Percentiles rank a stretch among this genome's conserved stretches.
phyloP scores from a whole-genome alignment of 164 flowering plant species.

The Magnolia changhungtana region DNA sequence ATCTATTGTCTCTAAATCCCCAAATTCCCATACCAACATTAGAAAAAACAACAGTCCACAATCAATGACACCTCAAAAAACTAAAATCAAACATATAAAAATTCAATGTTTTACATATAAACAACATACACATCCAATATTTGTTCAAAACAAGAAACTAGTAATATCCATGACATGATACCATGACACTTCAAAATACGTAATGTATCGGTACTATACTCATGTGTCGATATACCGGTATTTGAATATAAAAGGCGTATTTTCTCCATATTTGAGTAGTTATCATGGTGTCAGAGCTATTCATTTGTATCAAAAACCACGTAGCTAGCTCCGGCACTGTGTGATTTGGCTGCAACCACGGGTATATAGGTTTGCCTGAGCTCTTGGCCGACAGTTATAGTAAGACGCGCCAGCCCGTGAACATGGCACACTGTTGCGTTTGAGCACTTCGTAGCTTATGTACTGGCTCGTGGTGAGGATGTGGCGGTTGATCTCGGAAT shows the following conservation, averaged over 20 bases:
- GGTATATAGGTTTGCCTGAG: slow-evolving; percentile 72
- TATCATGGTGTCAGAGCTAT: too few species aligned
- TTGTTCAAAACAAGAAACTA: too few species aligned
- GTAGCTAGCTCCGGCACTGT: background rate
- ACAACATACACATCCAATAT: background rate
- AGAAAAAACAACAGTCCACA: background rate
- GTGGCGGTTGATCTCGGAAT: slow-evolving; percentile 72
- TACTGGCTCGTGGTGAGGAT: slow-evolving; percentile 58
- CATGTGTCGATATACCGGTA: too few species aligned
- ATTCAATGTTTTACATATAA: background rate
- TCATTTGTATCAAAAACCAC: background rate
- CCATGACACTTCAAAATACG: too few species aligned
- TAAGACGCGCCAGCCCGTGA: slow-evolving; percentile 83
- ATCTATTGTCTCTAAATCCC: background rate
- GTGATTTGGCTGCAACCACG: slow-evolving; percentile 85
- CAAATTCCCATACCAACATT: background rate
- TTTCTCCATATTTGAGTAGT: too few species aligned
- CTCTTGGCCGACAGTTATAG: slow-evolving; percentile 75
- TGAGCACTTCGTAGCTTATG: slow-evolving; percentile 88
- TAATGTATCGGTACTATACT: too few species aligned
- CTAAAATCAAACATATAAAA: background rate
- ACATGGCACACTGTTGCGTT: slow-evolving; percentile 79
- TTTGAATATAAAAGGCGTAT: too few species aligned
- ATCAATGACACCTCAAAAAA: background rate
- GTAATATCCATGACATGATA: too few species aligned